Evolutionary conservation across 140 eudicot genomes (phyloP).

Genomic region (Stevia rebaudiana): DNA sequence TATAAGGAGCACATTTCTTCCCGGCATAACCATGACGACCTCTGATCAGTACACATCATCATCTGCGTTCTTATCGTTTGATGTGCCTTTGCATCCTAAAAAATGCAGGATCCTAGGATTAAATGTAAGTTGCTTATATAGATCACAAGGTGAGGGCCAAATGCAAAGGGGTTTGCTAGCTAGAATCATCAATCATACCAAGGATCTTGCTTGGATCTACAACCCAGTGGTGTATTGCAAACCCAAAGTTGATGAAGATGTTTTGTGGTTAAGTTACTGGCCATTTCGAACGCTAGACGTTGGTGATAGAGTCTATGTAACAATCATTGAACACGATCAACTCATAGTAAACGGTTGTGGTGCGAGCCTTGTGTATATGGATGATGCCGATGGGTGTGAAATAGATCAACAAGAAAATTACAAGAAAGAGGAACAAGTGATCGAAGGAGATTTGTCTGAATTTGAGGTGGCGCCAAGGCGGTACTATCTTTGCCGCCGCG

Average conservation of each 20-base stretch:
- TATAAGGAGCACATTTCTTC: constrained; percentile 23
- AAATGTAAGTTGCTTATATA: constrained; percentile 7
- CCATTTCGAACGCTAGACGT: constrained; percentile 1
- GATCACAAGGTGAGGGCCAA: background rate
- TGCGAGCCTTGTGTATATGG: background rate
- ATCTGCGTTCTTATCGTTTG: background rate
- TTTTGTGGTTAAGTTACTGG: constrained; percentile 24
- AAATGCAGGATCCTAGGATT: constrained; percentile 13
- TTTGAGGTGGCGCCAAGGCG: background rate
- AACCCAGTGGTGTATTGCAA: constrained; percentile 14
- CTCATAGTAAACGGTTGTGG: constrained; percentile 11
- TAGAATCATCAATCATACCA: constrained; percentile 11
- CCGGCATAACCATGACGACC: background rate
- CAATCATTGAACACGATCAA: too few species aligned
- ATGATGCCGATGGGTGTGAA: background rate
- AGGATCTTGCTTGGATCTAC: constrained; percentile 25
- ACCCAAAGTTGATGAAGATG: constrained; percentile 15
- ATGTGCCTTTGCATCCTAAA: constrained; percentile 1
- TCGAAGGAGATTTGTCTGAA: constrained; percentile 4
- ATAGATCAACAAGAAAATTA: background rate
- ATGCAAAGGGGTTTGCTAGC: background rate
- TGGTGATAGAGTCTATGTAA: constrained; percentile 22
- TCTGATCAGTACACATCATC: background rate
- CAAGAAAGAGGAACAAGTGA: background rate
- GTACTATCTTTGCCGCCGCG: too few species aligned